These are phyloP conservation scores for Colletotrichum limetticola DNA, from an alignment of 2,329 filamentous ascomycete genomes.

Conservation along the genomic window DNA sequence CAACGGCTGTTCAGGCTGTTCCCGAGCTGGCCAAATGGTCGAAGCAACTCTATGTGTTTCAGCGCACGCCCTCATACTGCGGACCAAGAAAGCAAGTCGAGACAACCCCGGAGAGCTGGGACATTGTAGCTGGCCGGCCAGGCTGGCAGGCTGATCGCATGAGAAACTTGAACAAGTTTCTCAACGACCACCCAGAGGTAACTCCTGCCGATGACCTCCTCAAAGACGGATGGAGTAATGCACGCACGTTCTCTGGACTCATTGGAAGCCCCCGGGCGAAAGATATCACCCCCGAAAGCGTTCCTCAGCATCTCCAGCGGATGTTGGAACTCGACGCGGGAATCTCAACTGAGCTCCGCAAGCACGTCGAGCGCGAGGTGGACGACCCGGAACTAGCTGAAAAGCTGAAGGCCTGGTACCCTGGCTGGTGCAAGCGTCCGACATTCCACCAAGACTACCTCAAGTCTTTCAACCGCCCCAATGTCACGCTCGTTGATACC, in stretches of 20 bases:
- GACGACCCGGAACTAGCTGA: slow-evolving; percentile 60
- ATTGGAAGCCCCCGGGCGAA: neutral
- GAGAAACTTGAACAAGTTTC: slow-evolving; percentile 49
- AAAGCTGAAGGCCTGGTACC: slow-evolving; percentile 68
- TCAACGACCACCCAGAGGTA: neutral
- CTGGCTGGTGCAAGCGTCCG: slow-evolving; percentile 71
- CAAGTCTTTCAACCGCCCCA: slow-evolving; percentile 64
- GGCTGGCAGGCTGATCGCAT: slow-evolving; percentile 59
- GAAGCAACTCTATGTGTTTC: slow-evolving; percentile 63
- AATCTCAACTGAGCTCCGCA: slow-evolving; percentile 46
- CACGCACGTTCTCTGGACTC: no score
- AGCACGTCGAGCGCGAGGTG: slow-evolving; percentile 59
- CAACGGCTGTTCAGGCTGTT: slow-evolving; percentile 57
- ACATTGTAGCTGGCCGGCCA: slow-evolving; percentile 33
- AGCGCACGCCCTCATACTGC: slow-evolving; percentile 61
- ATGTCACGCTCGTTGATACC: slow-evolving; percentile 71
- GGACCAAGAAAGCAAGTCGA: slow-evolving; percentile 46
- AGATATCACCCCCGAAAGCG: slow-evolving; percentile 50
- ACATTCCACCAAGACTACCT: slow-evolving; percentile 71
- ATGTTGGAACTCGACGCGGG: no score
- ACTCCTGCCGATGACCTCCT: no score
- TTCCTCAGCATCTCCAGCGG: slow-evolving; percentile 47
- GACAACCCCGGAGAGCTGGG: slow-evolving; percentile 53
- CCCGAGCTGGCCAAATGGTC: slow-evolving; percentile 58
- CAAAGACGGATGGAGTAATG: no score